Evolutionary conservation across 371 early-diverging fungal species (phyloP).

Genomic region (Mucor indicus): DNA sequence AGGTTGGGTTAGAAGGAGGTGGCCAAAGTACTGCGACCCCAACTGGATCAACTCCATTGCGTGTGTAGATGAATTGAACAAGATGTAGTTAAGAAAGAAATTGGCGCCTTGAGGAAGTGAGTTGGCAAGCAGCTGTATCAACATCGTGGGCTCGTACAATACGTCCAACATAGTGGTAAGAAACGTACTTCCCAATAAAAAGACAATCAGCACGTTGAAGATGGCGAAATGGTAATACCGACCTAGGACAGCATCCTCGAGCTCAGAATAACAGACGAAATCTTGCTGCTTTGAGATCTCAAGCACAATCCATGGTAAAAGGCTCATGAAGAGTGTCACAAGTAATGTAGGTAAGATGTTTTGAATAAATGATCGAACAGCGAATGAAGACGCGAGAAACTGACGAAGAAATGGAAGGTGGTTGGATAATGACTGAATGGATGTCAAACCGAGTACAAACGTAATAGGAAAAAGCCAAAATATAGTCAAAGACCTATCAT

Average conservation of each 20-base stretch:
- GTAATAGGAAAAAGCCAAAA: slow-evolving; percentile 71
- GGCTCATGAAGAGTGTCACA: slow-evolving; percentile 65
- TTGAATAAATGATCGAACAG: slow-evolving; percentile 53
- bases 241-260: slow-evolving; percentile 64
- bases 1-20: slow-evolving; percentile 44
- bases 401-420: slow-evolving; percentile 51
- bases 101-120: slow-evolving; percentile 70
- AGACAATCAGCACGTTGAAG: slow-evolving; percentile 88
- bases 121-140: slow-evolving; percentile 67
- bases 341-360: slow-evolving; percentile 63
- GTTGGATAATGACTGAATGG: slow-evolving; percentile 65
- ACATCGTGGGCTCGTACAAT: slow-evolving; percentile 56
- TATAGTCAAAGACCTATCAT: slow-evolving; percentile 58
- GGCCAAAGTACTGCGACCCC: slow-evolving; percentile 53
- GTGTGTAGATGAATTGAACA: slow-evolving; percentile 69
- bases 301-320: slow-evolving; percentile 53
- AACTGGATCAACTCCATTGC: slow-evolving; percentile 73
- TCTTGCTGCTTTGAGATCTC: slow-evolving; percentile 57
- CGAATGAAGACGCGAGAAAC: slow-evolving; percentile 50
- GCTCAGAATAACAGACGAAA: slow-evolving; percentile 55
- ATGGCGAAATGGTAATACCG: slow-evolving; percentile 87
- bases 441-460: slow-evolving; percentile 67
- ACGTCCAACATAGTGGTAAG: slow-evolving; percentile 72
- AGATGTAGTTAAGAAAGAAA: slow-evolving; percentile 77
- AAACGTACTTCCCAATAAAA: slow-evolving; percentile 77